Conservation (phyloP, 78 protist genomes). For the Andalucia godoyi region DNA sequence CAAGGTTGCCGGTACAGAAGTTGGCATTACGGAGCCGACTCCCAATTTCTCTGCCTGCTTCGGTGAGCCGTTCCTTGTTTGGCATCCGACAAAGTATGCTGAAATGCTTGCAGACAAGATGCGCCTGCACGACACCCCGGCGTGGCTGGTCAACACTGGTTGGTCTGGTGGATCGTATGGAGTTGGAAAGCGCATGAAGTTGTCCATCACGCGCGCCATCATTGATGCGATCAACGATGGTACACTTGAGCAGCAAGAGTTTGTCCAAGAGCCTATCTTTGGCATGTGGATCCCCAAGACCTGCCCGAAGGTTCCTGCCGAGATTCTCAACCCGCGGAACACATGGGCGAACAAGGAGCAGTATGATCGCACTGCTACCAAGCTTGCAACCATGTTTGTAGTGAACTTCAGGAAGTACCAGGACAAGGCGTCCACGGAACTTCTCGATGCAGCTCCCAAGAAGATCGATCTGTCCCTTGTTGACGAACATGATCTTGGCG, state of each 20-base stretch:
- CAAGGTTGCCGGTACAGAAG: conserved; percentile 87
- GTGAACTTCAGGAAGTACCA: conserved; percentile 56
- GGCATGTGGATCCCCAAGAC: conserved; percentile 56
- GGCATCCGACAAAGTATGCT: conserved; percentile 91
- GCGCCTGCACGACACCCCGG: conserved; percentile 44
- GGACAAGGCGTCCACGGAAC: conserved; percentile 35
- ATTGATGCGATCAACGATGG: conserved; percentile 83
- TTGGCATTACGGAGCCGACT: conserved; percentile 84
- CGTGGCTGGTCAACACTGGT: conserved; percentile 88
- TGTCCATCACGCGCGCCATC: conserved; percentile 76
- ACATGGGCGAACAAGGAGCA: conserved; percentile 70
- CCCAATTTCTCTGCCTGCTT: conserved; percentile 91
- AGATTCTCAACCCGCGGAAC: conserved; percentile 61
- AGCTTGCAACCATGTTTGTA: conserved; percentile 60
- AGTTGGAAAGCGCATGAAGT: conserved; percentile 55
- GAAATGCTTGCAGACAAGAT: conserved; percentile 70
- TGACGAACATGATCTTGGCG: too few relatives aligned
- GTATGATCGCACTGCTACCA: conserved; percentile 15
- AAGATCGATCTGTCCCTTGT: too few relatives aligned
- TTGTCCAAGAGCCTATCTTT: conserved; percentile 36
- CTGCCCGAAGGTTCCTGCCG: conserved; percentile 54
- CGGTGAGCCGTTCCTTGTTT: conserved; percentile 84
- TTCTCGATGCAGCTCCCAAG: conserved; percentile 45
- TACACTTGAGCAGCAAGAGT: conserved; percentile 32
- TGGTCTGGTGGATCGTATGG: conserved; percentile 79